A percentile compares a stretch with the other conserved stretches of the same genome.
phyloP scores from a whole-genome alignment of 1,284 basidiomycete species.

The Cystobasidium sp. region DNA sequence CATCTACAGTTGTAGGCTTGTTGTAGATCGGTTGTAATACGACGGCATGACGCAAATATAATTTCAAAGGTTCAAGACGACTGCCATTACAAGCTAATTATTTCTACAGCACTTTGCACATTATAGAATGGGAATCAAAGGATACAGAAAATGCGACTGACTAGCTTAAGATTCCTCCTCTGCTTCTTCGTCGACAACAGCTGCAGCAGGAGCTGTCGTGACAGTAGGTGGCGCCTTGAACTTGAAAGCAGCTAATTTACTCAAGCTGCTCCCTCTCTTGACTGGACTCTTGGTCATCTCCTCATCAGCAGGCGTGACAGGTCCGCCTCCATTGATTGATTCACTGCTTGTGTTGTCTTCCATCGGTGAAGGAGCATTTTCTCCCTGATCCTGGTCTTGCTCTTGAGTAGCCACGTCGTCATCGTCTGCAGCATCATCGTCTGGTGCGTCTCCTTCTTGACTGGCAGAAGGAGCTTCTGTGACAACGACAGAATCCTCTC shows the following conservation, averaged over 20 bases:
- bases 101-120: background rate
- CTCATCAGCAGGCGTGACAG: constrained; percentile 24
- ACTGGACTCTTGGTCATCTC: constrained; percentile 1
- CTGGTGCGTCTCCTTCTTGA: background rate
- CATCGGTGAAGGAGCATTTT: background rate
- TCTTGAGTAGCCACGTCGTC: background rate
- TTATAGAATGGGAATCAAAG: background rate
- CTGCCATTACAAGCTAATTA: background rate
- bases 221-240: background rate
- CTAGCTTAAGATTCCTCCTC: background rate
- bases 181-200: constrained; percentile 1
- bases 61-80: too few species aligned
- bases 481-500: background rate
- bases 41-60: too few species aligned
- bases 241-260: constrained; percentile 33
- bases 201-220: background rate
- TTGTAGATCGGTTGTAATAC: too few species aligned
- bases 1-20: too few species aligned
- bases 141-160: background rate
- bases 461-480: background rate
- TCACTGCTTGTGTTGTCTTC: constrained; percentile 21
- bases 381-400: constrained; percentile 1
- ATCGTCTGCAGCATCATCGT: background rate
- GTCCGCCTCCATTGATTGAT: constrained; percentile 13
- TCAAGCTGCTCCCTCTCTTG: constrained; percentile 18